These are phyloP conservation scores for Ganoderma sp. DNA, from an alignment of 1,284 basidiomycete genomes.

Conservation along the genomic window DNA sequence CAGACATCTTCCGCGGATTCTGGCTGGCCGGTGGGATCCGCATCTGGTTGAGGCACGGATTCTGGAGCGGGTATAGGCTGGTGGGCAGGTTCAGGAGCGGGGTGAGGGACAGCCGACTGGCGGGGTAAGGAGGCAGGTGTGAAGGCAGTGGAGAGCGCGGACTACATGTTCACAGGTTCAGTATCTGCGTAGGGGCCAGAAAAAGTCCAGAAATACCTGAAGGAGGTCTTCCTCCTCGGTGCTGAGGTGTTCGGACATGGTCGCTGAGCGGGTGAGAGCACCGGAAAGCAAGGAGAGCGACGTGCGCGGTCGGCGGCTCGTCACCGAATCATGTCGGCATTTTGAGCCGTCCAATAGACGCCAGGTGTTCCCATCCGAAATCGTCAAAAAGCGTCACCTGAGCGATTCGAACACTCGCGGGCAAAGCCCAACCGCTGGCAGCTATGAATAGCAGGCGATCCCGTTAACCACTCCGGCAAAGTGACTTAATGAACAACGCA, in stretches of 20 bases:
- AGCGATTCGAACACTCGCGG: conserved; percentile 88
- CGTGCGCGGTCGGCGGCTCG: conserved; percentile 14
- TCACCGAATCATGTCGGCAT: conserved; percentile 7
- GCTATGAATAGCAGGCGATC: conserved; percentile 78
- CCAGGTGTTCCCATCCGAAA: background rate
- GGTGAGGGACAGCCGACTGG: conserved; percentile 34
- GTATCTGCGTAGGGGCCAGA: background rate
- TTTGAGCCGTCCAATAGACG: conserved; percentile 4
- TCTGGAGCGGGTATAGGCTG: conserved; percentile 26
- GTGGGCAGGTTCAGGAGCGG: conserved; percentile 23
- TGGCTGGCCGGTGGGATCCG: conserved; percentile 21
- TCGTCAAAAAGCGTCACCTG: conserved; percentile 74
- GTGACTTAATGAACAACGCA: conserved; percentile 52
- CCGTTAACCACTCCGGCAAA: conserved; percentile 93
- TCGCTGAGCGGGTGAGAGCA: conserved; percentile 4
- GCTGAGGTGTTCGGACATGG: conserved; percentile 40
- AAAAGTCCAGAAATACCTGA: conserved; percentile 32
- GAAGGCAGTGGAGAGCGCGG: conserved; percentile 41
- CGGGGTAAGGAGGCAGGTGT: conserved; percentile 33
- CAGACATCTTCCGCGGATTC: conserved; percentile 48
- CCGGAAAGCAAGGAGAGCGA: conserved; percentile 2
- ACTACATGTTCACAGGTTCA: conserved; percentile 27
- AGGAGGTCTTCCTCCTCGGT: conserved; percentile 40
- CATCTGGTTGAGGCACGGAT: conserved; percentile 11
- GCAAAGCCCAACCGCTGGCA: conserved; percentile 54